These are phyloP conservation scores for Paralagenidium karlingii DNA, from an alignment of 352 stramenopile species.

Conservation along the genomic window DNA sequence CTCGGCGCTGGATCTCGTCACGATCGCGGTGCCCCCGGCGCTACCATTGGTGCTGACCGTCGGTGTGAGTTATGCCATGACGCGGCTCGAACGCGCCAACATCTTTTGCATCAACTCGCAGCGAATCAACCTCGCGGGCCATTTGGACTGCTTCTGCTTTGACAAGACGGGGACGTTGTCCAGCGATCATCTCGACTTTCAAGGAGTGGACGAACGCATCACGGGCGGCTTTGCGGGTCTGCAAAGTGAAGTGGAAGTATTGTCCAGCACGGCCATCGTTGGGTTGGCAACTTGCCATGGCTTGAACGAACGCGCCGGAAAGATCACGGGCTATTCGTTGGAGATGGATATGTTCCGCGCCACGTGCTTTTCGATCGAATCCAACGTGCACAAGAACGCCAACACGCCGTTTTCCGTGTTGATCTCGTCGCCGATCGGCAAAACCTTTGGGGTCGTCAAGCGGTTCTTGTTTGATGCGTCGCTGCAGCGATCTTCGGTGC, in stretches of 20 bases:
- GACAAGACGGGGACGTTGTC: slow-evolving; percentile 77
- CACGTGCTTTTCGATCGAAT: slow-evolving; percentile 45
- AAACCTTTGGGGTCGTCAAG: slow-evolving; percentile 53
- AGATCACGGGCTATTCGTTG: slow-evolving; percentile 51
- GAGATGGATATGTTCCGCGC: slow-evolving; percentile 65
- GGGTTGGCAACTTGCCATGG: slow-evolving; percentile 58
- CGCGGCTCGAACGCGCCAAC: slow-evolving; percentile 9
- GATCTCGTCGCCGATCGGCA: slow-evolving; percentile 53
- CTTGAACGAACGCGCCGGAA: slow-evolving; percentile 29
- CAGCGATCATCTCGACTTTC: slow-evolving; percentile 56
- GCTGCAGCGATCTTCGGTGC: slow-evolving; percentile 49
- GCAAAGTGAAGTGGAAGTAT: slow-evolving; percentile 54
- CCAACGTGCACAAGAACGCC: slow-evolving; percentile 27
- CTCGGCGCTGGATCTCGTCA: slow-evolving; percentile 28
- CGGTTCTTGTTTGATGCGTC: slow-evolving; percentile 60
- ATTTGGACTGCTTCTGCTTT: slow-evolving; percentile 70
- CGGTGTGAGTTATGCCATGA: slow-evolving; percentile 19
- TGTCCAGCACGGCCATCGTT: slow-evolving; percentile 42
- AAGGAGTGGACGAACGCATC: slow-evolving; percentile 50
- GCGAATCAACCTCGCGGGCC: slow-evolving; percentile 52
- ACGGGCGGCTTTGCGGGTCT: slow-evolving; percentile 28
- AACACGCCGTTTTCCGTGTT: slow-evolving; percentile 46
- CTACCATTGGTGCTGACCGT: slow-evolving; percentile 30
- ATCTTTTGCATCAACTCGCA: slow-evolving; percentile 31
- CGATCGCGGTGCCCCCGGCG: slow-evolving; percentile 30